phyloP scores from a whole-genome alignment of 441 rosid genomes.

The Geranium incanum region DNA sequence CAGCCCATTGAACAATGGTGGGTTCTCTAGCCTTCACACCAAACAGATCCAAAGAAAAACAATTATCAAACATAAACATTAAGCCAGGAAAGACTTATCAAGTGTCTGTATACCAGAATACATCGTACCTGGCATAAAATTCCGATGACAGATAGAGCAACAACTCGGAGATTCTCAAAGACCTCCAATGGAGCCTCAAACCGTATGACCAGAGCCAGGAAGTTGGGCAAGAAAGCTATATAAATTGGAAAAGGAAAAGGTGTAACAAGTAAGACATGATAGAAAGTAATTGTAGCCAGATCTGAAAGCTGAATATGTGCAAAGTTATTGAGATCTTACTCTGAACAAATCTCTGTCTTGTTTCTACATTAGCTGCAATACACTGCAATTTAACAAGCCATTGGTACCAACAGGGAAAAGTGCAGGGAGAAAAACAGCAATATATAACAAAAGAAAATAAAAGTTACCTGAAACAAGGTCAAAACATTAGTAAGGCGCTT shows the following conservation, averaged over 20 bases:
- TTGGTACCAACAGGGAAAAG: not conserved
- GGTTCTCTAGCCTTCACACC: conserved; percentile 4
- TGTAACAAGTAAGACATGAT: not conserved
- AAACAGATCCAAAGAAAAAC: not conserved
- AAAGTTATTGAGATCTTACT: not conserved
- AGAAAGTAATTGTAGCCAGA: not conserved
- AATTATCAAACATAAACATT: not conserved
- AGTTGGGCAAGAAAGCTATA: conserved; percentile 7
- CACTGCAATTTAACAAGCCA: conserved; percentile 7
- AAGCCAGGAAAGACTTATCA: not conserved
- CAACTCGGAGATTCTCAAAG: not conserved
- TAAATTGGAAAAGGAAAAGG: not conserved
- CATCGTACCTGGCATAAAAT: conserved; percentile 7
- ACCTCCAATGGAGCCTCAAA: conserved; percentile 6
- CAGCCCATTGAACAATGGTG: conserved; percentile 6
- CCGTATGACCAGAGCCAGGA: conserved; percentile 2
- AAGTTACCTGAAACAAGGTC: conserved; percentile 5
- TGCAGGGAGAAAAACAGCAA: not conserved
- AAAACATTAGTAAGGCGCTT: conserved; percentile 9
- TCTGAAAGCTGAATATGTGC: not conserved
- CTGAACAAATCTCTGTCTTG: conserved; percentile 7
- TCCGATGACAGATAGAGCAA: conserved; percentile 6
- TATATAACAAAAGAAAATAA: not conserved
- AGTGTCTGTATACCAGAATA: not conserved
- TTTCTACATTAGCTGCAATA: conserved; percentile 5